Percentiles rank a stretch among this genome's conserved stretches.
Evolutionary conservation across 139 green algal species (phyloP).

Genomic region (Asterochloris erici): DNA sequence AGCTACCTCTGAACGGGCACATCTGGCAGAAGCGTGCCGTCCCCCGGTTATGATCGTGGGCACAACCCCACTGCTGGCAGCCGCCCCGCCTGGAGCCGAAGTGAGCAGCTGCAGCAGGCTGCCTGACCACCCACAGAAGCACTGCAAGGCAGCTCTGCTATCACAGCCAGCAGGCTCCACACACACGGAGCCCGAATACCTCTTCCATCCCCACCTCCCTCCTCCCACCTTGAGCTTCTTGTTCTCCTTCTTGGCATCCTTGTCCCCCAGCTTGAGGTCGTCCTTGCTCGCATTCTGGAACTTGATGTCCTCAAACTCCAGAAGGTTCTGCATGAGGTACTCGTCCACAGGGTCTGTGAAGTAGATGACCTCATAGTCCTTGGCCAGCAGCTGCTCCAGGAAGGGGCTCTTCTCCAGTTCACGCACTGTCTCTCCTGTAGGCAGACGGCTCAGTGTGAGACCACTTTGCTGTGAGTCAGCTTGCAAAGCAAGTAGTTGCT

Average conservation of each 20-base stretch:
- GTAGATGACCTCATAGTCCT: conserved; percentile 96
- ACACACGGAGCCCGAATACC: neutral
- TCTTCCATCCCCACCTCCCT: neutral
- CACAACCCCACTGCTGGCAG: too few relatives aligned
- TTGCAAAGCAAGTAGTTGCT: conserved; percentile 81
- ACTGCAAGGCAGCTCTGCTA: neutral
- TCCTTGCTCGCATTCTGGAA: conserved; percentile 95
- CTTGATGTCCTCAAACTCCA: conserved; percentile 93
- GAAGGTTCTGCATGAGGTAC: conserved; percentile 92
- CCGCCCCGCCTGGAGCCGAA: neutral
- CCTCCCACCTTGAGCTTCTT: conserved; percentile 55
- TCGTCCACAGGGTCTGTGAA: conserved; percentile 97
- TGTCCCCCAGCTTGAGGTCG: conserved; percentile 88
- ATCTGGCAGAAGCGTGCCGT: too few relatives aligned
- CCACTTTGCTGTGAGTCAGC: too few relatives aligned
- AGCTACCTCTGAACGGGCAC: too few relatives aligned
- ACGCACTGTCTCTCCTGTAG: conserved; percentile 53
- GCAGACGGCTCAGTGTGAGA: neutral
- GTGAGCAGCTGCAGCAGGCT: neutral
- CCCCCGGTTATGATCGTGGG: too few relatives aligned
- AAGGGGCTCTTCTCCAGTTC: conserved; percentile 90
- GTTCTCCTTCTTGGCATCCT: conserved; percentile 79
- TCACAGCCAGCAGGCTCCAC: neutral
- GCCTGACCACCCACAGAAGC: neutral
- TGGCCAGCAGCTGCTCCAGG: conserved; percentile 95